Evolutionary conservation across 1,284 basidiomycete species (phyloP).

Genomic region (Irpex lacteus): DNA sequence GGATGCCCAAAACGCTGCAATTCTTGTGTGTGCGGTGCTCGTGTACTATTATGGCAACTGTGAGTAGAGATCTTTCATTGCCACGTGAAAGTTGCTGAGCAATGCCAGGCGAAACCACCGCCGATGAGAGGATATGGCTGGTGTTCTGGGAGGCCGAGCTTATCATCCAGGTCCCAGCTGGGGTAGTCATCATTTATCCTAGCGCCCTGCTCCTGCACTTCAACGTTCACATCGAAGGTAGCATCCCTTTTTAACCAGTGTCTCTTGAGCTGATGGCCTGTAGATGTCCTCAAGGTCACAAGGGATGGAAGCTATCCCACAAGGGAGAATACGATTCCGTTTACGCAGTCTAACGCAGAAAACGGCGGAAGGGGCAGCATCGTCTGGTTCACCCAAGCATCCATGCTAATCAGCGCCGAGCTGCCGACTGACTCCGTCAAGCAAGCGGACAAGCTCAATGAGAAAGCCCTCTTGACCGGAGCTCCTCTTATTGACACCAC

Average conservation of each 20-base stretch:
- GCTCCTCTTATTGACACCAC: not conserved
- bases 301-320: not conserved
- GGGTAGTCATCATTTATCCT: constrained; percentile 7
- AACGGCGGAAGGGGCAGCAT: constrained; percentile 2
- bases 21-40: constrained; percentile 5
- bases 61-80: not conserved
- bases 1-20: constrained; percentile 2
- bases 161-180: constrained; percentile 8
- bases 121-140: constrained; percentile 2
- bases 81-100: not conserved
- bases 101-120: not conserved
- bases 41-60: constrained; percentile 3
- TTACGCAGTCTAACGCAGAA: not conserved
- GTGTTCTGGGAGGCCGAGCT: constrained; percentile 9
- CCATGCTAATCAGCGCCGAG: constrained; percentile 5
- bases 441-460: not conserved
- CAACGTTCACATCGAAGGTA: constrained; percentile 6
- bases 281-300: not conserved
- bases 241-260: not conserved
- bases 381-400: constrained; percentile 8
- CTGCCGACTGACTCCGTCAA: not conserved
- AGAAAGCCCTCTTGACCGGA: not conserved
- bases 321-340: not conserved
- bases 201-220: constrained; percentile 8
- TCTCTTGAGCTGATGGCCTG: not conserved